Evolutionary conservation across 2,329 filamentous ascomycete species (phyloP).

Genomic region (Talaromyces sp.): DNA sequence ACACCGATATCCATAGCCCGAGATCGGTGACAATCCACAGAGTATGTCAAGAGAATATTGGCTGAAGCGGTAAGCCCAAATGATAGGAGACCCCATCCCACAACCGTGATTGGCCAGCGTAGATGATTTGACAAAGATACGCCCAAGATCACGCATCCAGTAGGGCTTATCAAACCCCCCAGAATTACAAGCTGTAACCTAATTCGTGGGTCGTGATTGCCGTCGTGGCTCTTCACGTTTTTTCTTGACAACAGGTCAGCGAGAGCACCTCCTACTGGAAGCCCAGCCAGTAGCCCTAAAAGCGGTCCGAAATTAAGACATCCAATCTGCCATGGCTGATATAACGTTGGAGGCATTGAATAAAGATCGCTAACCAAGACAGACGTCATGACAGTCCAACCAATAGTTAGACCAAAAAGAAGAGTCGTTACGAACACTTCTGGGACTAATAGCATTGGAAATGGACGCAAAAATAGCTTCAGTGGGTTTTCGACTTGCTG

Average conservation of each 20-base stretch:
- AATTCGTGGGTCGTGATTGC: not conserved
- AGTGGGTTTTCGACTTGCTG: not conserved
- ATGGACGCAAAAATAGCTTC: not conserved
- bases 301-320: not conserved
- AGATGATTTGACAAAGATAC: not conserved
- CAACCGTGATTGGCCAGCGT: not conserved
- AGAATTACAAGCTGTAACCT: not conserved
- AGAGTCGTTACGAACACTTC: constrained; percentile 1
- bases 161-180: not conserved
- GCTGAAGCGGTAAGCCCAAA: not conserved
- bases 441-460: not conserved
- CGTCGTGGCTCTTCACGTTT: not conserved
- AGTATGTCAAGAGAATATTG: constrained; percentile 2
- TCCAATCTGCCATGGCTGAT: not conserved
- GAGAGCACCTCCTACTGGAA: not conserved
- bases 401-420: not conserved
- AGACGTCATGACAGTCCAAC: not conserved
- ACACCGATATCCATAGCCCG: not conserved
- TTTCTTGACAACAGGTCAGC: not conserved
- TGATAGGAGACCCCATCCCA: not conserved
- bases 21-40: not conserved
- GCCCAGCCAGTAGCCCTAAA: not conserved
- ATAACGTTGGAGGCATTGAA: not conserved
- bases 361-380: not conserved
- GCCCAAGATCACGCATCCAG: not conserved